A percentile compares a stretch with the other conserved stretches of the same genome.
These are phyloP conservation scores for Chrysanthemum seticuspe DNA, from an alignment of 129 eudicot genomes.

Conservation along the genomic window DNA sequence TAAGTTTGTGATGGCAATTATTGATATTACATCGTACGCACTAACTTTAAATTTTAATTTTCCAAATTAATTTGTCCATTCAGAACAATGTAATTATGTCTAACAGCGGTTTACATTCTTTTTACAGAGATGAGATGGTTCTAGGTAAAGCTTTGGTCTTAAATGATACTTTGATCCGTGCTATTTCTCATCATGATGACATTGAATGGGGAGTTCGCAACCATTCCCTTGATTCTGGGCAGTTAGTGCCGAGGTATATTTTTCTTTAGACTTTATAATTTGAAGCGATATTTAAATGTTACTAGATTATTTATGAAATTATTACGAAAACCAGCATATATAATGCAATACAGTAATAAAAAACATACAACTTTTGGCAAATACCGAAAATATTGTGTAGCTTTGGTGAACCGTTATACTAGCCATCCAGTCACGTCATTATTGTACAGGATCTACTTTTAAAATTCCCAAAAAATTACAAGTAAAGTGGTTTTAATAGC, in stretches of 20 bases:
- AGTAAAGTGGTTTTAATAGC: no score
- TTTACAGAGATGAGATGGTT: slow-evolving; percentile 60
- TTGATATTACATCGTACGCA: slow-evolving; percentile 72
- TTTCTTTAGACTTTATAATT: not conserved
- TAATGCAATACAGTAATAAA: no score
- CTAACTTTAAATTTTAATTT: not conserved
- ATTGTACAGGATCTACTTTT: no score
- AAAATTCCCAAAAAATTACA: no score
- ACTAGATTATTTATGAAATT: not conserved
- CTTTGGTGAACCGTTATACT: no score
- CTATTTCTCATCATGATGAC: slow-evolving; percentile 57
- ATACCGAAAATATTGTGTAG: no score
- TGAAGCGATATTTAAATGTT: not conserved
- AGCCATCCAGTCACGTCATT: no score
- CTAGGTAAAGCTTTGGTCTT: slow-evolving; percentile 55
- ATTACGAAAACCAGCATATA: not conserved
- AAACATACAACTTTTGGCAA: no score
- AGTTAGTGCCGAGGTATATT: slow-evolving; percentile 56
- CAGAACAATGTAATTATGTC: not conserved
- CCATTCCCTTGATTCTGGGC: slow-evolving; percentile 33
- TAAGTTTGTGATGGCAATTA: slow-evolving; percentile 75
- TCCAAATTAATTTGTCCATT: not conserved
- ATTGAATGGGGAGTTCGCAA: slow-evolving; percentile 48
- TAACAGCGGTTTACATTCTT: not conserved
- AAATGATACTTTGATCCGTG: slow-evolving; percentile 72